Evolutionary conservation across 805 yeast genomes (phyloP).

Genomic region (Cyberlindnera xylosilytica): DNA sequence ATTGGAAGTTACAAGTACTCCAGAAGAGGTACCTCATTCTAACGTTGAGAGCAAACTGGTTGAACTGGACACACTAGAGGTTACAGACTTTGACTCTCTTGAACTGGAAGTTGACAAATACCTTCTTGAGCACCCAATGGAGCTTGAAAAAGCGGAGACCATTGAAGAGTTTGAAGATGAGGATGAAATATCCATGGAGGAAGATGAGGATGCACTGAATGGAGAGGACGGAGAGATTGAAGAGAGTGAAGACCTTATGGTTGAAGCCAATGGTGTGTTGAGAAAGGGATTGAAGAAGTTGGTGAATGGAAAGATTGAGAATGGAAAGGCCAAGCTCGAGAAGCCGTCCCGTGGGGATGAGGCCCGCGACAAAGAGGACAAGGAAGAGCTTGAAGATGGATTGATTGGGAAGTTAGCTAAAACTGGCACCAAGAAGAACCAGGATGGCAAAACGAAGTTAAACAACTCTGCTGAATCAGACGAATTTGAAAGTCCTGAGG

Average conservation of each 20-base stretch:
- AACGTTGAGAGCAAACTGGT: neutral
- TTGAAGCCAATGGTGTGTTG: slow-evolving; percentile 5
- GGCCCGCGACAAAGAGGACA: no score
- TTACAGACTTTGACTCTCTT: slow-evolving; percentile 7
- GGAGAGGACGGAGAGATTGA: neutral
- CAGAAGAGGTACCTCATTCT: neutral
- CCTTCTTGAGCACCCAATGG: slow-evolving; percentile 6
- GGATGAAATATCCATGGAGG: neutral
- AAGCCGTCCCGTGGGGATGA: no score
- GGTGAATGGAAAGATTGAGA: neutral
- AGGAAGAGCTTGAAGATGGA: neutral
- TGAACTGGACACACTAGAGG: neutral
- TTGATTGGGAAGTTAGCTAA: neutral
- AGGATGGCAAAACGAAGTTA: neutral
- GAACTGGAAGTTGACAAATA: slow-evolving; percentile 5
- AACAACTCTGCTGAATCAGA: slow-evolving; percentile 1
- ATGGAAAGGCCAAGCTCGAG: no score
- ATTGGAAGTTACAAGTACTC: slow-evolving; percentile 9
- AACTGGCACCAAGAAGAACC: neutral
- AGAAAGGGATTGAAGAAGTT: slow-evolving; percentile 4
- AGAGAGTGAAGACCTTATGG: neutral
- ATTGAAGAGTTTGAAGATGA: neutral
- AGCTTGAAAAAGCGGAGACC: slow-evolving; percentile 3
- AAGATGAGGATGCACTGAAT: neutral
- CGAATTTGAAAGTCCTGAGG: slow-evolving; percentile 10